phyloP scores from a whole-genome alignment of 495 filamentous ascomycete species.

The Podospora didyma region DNA sequence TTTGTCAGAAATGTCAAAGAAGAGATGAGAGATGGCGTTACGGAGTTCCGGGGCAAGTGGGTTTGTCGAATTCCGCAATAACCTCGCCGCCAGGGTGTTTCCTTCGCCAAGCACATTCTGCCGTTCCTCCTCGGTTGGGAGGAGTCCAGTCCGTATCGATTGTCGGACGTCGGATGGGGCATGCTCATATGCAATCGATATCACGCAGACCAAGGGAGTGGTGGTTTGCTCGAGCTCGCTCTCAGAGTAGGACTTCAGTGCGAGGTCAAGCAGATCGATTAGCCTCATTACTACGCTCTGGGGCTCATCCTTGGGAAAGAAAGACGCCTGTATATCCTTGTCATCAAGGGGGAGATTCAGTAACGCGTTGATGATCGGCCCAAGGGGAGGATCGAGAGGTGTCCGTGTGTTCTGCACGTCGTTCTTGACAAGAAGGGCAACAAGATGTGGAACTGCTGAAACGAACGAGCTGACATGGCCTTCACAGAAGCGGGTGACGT shows the following conservation, averaged over 20 bases:
- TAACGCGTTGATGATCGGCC: slow-evolving; percentile 71
- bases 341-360: slow-evolving; percentile 67
- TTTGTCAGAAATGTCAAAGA: slow-evolving; percentile 82
- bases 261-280: slow-evolving; percentile 67
- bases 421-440: slow-evolving; percentile 60
- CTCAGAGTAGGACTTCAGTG: slow-evolving; percentile 56
- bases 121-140: slow-evolving; percentile 80
- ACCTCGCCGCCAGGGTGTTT: slow-evolving; percentile 67
- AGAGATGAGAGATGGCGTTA: slow-evolving; percentile 68
- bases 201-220: slow-evolving; percentile 66
- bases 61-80: slow-evolving; percentile 77
- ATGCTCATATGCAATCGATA: slow-evolving; percentile 67
- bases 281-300: slow-evolving; percentile 63
- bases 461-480: slow-evolving; percentile 57
- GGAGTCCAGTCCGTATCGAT: slow-evolving; percentile 61
- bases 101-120: slow-evolving; percentile 71
- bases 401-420: slow-evolving; percentile 30
- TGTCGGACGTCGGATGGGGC: slow-evolving; percentile 60
- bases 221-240: slow-evolving; percentile 64
- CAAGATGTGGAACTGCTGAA: slow-evolving; percentile 62
- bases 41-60: slow-evolving; percentile 64
- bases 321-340: slow-evolving; percentile 31
- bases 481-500: slow-evolving; percentile 57
- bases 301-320: slow-evolving; percentile 66
- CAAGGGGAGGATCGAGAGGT: slow-evolving; percentile 40